Evolutionary conservation across 2,329 filamentous ascomycete species (phyloP).

Genomic region (Ascochyta fabae): DNA sequence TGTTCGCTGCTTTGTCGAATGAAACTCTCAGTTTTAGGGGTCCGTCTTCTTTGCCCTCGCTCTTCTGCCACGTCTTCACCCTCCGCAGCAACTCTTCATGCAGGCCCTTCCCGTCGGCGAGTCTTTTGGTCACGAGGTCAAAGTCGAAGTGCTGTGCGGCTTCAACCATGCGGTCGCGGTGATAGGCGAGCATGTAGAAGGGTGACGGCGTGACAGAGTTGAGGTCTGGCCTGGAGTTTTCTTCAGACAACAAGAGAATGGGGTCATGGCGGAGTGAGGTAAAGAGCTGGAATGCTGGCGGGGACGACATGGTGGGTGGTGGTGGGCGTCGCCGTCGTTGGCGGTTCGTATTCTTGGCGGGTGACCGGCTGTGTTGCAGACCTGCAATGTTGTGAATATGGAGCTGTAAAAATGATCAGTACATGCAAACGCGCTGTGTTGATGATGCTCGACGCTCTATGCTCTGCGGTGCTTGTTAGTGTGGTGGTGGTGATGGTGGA

Average conservation of each 20-base stretch:
- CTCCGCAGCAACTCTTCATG: conserved; percentile 40
- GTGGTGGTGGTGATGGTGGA: not conserved
- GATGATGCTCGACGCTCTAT: not conserved
- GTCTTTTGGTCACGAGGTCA: conserved; percentile 41
- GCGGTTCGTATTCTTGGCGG: not conserved
- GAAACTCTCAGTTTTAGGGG: conserved; percentile 60
- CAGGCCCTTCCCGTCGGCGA: conserved; percentile 46
- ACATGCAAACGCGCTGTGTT: not conserved
- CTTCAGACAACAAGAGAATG: conserved; percentile 39
- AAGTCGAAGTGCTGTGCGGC: conserved; percentile 60
- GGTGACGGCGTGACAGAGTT: conserved; percentile 63
- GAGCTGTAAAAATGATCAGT: not conserved
- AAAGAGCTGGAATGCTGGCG: conserved; percentile 45
- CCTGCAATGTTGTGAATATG: not conserved
- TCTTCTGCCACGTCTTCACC: conserved; percentile 37
- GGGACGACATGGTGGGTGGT: conserved; percentile 27
- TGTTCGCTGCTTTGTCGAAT: conserved; percentile 51
- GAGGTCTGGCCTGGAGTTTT: conserved; percentile 55
- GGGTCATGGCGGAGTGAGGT: conserved; percentile 50
- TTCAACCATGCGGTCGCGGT: conserved; percentile 77
- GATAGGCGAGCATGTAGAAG: conserved; percentile 80
- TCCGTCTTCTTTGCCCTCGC: conserved; percentile 26
- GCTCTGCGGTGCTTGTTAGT: not conserved
- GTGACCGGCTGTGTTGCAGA: not conserved
- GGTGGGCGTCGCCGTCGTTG: not conserved